Evolutionary conservation across 495 filamentous ascomycete genomes (phyloP).

Genomic region (Hypoxylon crocopeplum): DNA sequence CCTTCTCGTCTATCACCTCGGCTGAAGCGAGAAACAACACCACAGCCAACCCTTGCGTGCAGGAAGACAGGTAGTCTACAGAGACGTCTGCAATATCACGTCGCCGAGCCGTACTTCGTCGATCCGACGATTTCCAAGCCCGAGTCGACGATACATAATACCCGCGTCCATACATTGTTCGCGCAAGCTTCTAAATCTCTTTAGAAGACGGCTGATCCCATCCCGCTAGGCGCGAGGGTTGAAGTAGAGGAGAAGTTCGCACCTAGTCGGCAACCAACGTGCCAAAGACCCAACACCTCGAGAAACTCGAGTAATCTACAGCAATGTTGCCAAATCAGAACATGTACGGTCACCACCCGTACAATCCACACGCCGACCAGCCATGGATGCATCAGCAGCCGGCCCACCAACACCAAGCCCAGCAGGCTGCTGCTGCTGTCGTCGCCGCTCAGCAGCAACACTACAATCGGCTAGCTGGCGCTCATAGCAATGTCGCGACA

Average conservation of each 20-base stretch:
- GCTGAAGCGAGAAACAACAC: no score
- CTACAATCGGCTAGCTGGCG: slow-evolving; percentile 76
- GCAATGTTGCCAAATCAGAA: slow-evolving; percentile 51
- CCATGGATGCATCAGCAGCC: slow-evolving; percentile 78
- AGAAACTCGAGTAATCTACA: slow-evolving; percentile 13
- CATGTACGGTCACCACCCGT: slow-evolving; percentile 74
- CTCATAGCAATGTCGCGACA: slow-evolving; percentile 54
- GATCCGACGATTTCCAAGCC: not conserved
- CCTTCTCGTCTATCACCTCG: no score
- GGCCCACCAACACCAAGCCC: slow-evolving; percentile 69
- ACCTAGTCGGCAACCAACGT: no score
- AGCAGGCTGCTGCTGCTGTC: slow-evolving; percentile 65
- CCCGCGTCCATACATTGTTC: no score
- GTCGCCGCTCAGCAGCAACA: slow-evolving; percentile 50
- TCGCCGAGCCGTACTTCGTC: not conserved
- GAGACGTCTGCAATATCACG: no score
- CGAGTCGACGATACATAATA: not conserved
- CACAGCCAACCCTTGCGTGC: not conserved
- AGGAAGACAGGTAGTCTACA: no score
- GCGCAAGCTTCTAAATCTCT: not conserved
- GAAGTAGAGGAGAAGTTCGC: no score
- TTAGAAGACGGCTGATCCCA: not conserved
- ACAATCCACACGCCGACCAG: slow-evolving; percentile 72
- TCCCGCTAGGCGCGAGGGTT: no score
- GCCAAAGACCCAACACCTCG: no score